Evolutionary conservation across 2,329 filamentous ascomycete species (phyloP).

Genomic region (Exophiala dermatitidis): DNA sequence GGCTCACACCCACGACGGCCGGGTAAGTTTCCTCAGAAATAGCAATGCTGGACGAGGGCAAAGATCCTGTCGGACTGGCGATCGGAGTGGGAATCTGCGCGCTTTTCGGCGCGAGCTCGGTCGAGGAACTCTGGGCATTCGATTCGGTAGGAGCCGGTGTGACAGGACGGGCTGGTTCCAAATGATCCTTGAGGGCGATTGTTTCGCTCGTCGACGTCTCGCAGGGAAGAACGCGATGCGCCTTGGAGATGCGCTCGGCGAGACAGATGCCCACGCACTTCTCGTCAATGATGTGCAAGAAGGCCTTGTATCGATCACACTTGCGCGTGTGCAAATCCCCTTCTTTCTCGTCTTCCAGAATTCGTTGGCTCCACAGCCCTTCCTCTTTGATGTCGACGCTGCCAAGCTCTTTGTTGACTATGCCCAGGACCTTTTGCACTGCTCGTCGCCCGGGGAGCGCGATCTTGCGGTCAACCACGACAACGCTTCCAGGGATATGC

Average conservation of each 20-base stretch:
- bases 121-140: slow-evolving; percentile 11
- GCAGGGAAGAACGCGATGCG: slow-evolving; percentile 40
- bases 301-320: slow-evolving; percentile 51
- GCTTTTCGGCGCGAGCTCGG: slow-evolving; percentile 2
- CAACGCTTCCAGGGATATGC: slow-evolving; percentile 47
- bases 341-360: slow-evolving; percentile 30
- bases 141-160: slow-evolving; percentile 15
- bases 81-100: slow-evolving; percentile 20
- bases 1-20: slow-evolving; percentile 55
- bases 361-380: slow-evolving; percentile 50
- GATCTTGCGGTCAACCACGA: slow-evolving; percentile 52
- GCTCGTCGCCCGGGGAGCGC: slow-evolving; percentile 45
- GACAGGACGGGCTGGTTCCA: slow-evolving; percentile 7
- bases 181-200: slow-evolving; percentile 16
- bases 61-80: slow-evolving; percentile 18
- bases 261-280: slow-evolving; percentile 58
- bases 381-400: slow-evolving; percentile 54
- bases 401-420: slow-evolving; percentile 57
- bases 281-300: slow-evolving; percentile 53
- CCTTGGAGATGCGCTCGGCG: slow-evolving; percentile 54
- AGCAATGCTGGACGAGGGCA: slow-evolving; percentile 39
- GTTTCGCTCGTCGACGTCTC: slow-evolving; percentile 17
- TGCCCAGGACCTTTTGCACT: slow-evolving; percentile 52
- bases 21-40: slow-evolving; percentile 38
- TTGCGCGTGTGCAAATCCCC: slow-evolving; percentile 27